Base-by-base conservation (phyloP, 1,139 yeast species). In the Taphrina populina region DNA sequence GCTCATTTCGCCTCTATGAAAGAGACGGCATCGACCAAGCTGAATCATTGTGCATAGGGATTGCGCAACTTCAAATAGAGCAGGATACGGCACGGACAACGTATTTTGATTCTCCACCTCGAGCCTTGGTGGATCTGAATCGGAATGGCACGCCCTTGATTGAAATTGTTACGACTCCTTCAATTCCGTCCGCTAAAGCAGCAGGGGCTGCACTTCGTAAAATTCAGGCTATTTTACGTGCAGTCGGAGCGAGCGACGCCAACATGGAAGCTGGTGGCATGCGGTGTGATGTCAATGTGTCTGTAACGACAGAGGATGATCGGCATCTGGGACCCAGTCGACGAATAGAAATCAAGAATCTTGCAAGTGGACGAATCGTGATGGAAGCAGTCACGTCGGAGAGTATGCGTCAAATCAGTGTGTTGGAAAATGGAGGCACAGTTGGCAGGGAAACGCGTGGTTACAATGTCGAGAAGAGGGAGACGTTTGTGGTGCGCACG, bases 251-350 rank as follows among this genome's bases (percentile, higher is more conserved):
- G 1, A 88, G 95, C 63, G 77, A 94, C 0, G 97, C 96, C 20
- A 95, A 88, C 63, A 73, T 92, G 64, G 98, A 92, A 66, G 81
- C 90, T 0, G 98, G 98, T 6, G 94, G 96, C 0, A 84, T 94
- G 76, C 76, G 99, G 65, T 95, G 90, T 2, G 99, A 92, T 66
- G 97, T 88, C 6, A 92, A 92, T 64, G 77, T 92, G 15, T 86
- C 95, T 43, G 82, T 92, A 2, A 79, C 80, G 58, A 81, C 26
- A 17, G 43, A 47, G 4, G 35, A 13, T 5, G 49, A 46, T 26
- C 47, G 27, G 2, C 29, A 26, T 6, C 32, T 39, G 8, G 39
- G 36, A 4, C 40, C 47, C 5, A 26, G 44, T 10, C 77, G 82
- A 44, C 71, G 97, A 59, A 88, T 90, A 23, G 98, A 92, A 65